Evolutionary conservation across 2,329 filamentous ascomycete genomes (phyloP), one percentile per base, ranked within the genome.

Genomic region (Fusarium succisae): DNA sequence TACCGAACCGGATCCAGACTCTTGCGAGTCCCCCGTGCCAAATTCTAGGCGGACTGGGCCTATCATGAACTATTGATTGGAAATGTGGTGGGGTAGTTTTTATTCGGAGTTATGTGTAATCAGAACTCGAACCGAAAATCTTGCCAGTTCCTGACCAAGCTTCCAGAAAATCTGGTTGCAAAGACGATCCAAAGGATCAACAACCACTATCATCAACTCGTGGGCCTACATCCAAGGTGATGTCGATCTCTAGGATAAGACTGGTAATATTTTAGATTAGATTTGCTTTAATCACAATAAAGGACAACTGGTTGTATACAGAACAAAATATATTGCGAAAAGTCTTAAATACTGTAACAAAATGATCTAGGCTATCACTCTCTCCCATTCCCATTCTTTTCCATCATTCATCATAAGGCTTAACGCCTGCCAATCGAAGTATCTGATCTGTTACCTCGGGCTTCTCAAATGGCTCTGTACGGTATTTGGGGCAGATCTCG

Each of bases 391-490:
- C 26, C 3, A 7, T 6, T 15, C 13, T 30, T 12, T 43, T 18
- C 8, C 41, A 22, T 53, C 39, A 69, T 24, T 63, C 60, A 6
- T 69, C 66, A 18, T 76, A 76, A 14, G 68, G 47, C 65, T 76
- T 76, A 6, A 76, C 71, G 26, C 74, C 74, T 15, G 74, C 74
- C 48, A 76, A 30, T 13, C 54, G 45, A 18, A 76, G 54, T 6
- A 76, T 38, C 30, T 69, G 69, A 37, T 76, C 74, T 11, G 74
- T 76, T 10, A 58, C 20, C 7, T 57, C 63, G 3, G 74, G 71
- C 66, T 76, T 76, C 57, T 76, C 74, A 58, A 76, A 76, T 0
- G 74, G 74, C 17, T 76, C 74, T 17, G 74, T 73, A 22, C 74
- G 70, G 32, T 76, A 76, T 38, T 76, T 76, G 12, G 58, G 69